Evolutionary conservation across 208 protist genomes (phyloP).

Genomic region (Acanthamoeba castellanii): DNA sequence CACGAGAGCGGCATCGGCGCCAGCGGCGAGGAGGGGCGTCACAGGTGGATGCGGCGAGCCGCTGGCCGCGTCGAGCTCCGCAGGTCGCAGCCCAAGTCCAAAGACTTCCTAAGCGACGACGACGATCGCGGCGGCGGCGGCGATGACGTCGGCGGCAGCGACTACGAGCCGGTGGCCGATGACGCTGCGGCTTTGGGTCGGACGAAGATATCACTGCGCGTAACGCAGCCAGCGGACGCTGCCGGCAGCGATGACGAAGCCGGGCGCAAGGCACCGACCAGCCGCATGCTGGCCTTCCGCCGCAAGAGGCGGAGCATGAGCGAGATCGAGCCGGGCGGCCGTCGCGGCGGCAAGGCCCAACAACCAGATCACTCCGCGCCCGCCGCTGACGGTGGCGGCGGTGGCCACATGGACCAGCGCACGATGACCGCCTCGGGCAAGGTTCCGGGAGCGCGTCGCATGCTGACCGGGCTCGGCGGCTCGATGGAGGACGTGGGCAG

Average conservation of each 20-base stretch:
- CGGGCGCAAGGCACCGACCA: not conserved
- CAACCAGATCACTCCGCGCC: not conserved
- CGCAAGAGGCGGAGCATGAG: not conserved
- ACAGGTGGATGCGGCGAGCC: not conserved
- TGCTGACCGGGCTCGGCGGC: not conserved
- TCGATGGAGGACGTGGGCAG: constrained; percentile 10
- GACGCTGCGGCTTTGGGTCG: too few species aligned
- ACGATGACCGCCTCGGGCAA: not conserved
- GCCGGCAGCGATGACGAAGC: not conserved
- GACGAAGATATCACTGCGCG: too few species aligned
- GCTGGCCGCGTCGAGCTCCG: not conserved
- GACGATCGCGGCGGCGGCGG: not conserved
- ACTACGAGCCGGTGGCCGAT: not conserved
- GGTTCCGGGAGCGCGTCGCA: not conserved
- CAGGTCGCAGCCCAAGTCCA: not conserved
- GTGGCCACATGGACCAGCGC: not conserved
- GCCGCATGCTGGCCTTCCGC: constrained; percentile 12
- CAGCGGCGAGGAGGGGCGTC: too few species aligned
- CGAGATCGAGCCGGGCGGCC: not conserved
- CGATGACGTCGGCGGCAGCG: not conserved
- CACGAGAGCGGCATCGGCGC: not conserved
- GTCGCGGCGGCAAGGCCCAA: not conserved
- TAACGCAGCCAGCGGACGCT: not conserved
- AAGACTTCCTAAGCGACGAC: not conserved
- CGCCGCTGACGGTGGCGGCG: not conserved